Base-by-base conservation (phyloP, 805 yeast genomes). In the Limtongia smithiae region DNA sequence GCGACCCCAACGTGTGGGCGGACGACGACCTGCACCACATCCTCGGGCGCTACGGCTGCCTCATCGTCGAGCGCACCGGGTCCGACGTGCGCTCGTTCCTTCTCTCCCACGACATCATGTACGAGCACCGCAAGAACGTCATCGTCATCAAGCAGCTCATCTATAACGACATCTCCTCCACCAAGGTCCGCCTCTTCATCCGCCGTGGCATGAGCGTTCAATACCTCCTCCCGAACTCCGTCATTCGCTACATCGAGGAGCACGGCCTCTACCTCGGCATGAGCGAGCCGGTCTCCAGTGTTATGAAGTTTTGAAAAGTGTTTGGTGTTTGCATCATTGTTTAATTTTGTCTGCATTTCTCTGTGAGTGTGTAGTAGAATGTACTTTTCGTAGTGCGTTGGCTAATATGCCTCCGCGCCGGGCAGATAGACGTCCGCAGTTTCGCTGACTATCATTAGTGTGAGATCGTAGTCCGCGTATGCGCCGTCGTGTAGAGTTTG, bases 1-100 rank as follows among this genome's bases (percentile, higher is more conserved):
- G 98, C n/a, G 98, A 93, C 68, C 97, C 98, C 20, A 93, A 91
- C 62, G 98, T 93, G 33, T 93, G 98, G 98, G 95, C 95, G 1
- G 97, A 91, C 66, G 83, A 78, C 50, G 98, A 93, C 68, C 74
- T 93, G 61, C 95, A 89, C 62, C 98, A 93, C 66, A 93, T 93
- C 40, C 74, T 93, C 59, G 98, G 98, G 24, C 83, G 85, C 54
- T 93, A 93, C 68, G 98, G 98, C 2, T 93, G 98, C 71, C 72
- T 93, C 55, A 93, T 93, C 42, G 96, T 93, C 20, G 98, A 93
- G 72, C 77, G 98, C 60, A 91, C 98, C 0, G 98, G 98, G 4
- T 76, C 93, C 8, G 98, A 93, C 69, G 98, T 93, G 44, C 78
- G 98, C 62, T 81, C 89, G 33, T 93, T 93, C 74, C 70, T 93